phyloP scores from a whole-genome alignment of 164 flowering plant species.

The Vitis rotundifolia region DNA sequence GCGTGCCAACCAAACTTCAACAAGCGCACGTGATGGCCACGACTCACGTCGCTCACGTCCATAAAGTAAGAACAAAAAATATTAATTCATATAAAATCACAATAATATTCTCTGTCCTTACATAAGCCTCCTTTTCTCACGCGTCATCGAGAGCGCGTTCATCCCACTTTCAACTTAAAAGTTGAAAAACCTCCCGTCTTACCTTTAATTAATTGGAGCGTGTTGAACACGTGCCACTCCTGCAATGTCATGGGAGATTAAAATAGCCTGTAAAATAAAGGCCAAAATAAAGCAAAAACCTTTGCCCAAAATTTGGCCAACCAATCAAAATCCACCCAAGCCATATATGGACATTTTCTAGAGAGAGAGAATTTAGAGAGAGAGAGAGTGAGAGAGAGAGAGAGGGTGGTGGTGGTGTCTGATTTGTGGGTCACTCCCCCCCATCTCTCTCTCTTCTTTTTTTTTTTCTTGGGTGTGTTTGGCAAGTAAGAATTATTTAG shows the following conservation, averaged over 20 bases:
- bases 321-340: not conserved
- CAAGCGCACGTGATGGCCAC: conserved; percentile 22
- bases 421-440: not conserved
- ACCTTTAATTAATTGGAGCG: not conserved
- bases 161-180: not conserved
- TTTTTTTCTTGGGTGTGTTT: too few species aligned
- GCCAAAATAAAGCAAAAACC: conserved; percentile 2
- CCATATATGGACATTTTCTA: not conserved
- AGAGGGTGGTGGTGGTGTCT: not conserved
- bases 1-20: not conserved
- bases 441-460: too few species aligned
- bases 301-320: conserved; percentile 1
- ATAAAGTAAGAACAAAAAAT: conserved; percentile 1
- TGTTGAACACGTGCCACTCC: not conserved
- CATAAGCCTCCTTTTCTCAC: not conserved
- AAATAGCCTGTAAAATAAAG: not conserved
- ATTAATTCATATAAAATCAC: not conserved
- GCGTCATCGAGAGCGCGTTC: not conserved
- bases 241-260: not conserved
- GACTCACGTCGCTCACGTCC: not conserved
- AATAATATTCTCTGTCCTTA: too few species aligned
- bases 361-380: too few species aligned
- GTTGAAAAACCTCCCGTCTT: too few species aligned
- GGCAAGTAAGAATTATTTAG: too few species aligned
- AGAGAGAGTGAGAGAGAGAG: not conserved